These are phyloP conservation scores for Candida morakotiae DNA, from an alignment of 805 yeast genomes.

Conservation along the genomic window DNA sequence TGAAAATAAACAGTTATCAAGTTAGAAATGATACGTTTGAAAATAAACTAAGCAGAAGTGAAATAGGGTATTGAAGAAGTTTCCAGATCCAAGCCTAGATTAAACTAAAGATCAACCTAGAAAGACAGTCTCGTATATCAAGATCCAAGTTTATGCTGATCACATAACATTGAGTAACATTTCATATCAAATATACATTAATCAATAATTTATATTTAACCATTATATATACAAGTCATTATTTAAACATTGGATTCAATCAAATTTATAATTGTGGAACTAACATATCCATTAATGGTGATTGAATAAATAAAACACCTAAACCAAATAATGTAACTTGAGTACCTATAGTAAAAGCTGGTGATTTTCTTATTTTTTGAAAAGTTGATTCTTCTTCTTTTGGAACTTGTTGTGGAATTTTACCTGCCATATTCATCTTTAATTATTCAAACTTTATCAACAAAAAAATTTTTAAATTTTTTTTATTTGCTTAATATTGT, in stretches of 20 bases:
- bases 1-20: no score
- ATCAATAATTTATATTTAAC: neutral
- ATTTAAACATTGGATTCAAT: neutral
- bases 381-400: conserved; percentile 29
- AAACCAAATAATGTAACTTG: conserved; percentile 63
- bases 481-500: conserved; percentile 2
- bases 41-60: neutral
- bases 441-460: neutral
- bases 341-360: conserved; percentile 60
- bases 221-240: conserved; percentile 6
- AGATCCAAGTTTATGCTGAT: no score
- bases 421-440: conserved; percentile 17
- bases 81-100: no score
- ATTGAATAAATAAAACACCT: conserved; percentile 73
- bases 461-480: conserved; percentile 1
- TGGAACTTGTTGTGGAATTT: conserved; percentile 15
- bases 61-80: neutral
- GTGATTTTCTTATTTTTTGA: conserved; percentile 56
- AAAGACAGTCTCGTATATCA: no score
- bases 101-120: no score
- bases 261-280: conserved; percentile 59
- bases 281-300: conserved; percentile 76
- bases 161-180: no score
- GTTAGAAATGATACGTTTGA: neutral
- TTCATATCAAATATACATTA: neutral